Evolutionary conservation across 192 early-diverging fungal species (phyloP).

Genomic region (Coemansia sp.): DNA sequence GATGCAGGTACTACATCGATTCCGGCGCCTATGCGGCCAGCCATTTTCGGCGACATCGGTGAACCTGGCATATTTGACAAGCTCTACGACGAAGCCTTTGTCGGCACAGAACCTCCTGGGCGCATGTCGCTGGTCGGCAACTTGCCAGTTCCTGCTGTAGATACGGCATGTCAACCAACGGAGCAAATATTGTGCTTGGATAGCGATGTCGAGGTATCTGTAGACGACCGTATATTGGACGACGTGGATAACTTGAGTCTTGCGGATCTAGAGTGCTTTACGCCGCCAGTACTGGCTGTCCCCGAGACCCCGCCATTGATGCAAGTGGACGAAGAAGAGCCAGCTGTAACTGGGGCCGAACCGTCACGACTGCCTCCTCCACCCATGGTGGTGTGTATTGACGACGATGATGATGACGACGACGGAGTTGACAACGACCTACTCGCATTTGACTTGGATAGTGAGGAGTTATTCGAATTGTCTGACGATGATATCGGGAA

Average conservation of each 20-base stretch:
- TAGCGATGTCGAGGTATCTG: slow-evolving; percentile 15
- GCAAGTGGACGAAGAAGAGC: background rate
- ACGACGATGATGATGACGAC: slow-evolving; percentile 32
- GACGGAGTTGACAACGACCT: slow-evolving; percentile 16
- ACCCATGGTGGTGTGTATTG: slow-evolving; percentile 12
- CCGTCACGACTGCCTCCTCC: background rate
- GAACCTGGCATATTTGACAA: slow-evolving; percentile 42
- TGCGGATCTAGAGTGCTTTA: slow-evolving; percentile 24
- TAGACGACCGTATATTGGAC: background rate
- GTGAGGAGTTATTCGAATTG: slow-evolving; percentile 32
- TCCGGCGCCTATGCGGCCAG: background rate
- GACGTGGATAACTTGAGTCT: slow-evolving; percentile 11
- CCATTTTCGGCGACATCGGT: slow-evolving; percentile 49
- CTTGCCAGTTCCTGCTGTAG: background rate
- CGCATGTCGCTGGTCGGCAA: background rate
- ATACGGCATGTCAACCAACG: background rate
- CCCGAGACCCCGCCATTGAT: slow-evolving; percentile 9
- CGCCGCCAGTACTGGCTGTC: slow-evolving; percentile 32
- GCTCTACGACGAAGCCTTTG: slow-evolving; percentile 39
- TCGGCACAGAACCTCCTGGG: background rate
- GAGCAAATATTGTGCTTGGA: slow-evolving; percentile 19
- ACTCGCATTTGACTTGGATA: slow-evolving; percentile 30
- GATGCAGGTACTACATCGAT: background rate
- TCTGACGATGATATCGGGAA: slow-evolving; percentile 23
- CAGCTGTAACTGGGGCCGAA: background rate